These are phyloP conservation scores for Micractinium conductrix DNA, from an alignment of 139 green algal genomes.

Conservation along the genomic window DNA sequence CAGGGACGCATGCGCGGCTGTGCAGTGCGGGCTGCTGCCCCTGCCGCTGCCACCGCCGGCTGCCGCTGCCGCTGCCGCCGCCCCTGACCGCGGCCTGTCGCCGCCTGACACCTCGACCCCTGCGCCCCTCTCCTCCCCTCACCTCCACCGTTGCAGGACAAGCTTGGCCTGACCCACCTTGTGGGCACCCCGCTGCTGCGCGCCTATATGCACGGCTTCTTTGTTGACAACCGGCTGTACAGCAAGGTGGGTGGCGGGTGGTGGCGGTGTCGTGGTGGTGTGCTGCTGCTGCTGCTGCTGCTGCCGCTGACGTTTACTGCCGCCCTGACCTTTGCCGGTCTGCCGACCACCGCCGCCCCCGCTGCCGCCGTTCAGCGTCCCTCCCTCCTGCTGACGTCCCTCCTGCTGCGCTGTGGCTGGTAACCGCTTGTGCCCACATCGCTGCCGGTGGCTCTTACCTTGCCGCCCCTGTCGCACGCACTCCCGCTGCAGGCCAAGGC, in stretches of 20 bases:
- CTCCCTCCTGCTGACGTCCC: too few species aligned
- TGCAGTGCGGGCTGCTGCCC: background rate
- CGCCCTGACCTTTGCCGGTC: too few species aligned
- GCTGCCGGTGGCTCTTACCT: background rate
- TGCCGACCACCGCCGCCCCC: too few species aligned
- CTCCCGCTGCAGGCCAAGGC: background rate
- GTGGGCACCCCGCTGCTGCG: slow-evolving; percentile 92
- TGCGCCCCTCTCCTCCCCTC: background rate
- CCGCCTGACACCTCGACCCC: background rate
- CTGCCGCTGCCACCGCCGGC: background rate
- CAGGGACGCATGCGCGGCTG: too few species aligned
- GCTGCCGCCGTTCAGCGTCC: too few species aligned
- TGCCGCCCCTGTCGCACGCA: background rate
- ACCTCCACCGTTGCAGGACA: slow-evolving; percentile 47
- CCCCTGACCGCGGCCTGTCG: too few species aligned
- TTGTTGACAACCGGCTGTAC: slow-evolving; percentile 95
- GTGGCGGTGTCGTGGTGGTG: background rate
- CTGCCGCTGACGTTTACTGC: too few species aligned
- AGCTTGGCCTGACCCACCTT: slow-evolving; percentile 89
- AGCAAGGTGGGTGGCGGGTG: slow-evolving; percentile 54
- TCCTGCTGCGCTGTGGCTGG: too few species aligned
- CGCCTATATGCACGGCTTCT: slow-evolving; percentile 99
- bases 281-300: background rate
- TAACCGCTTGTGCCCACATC: too few species aligned
- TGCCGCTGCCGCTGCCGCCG: too few species aligned